Evolutionary conservation across 2,329 filamentous ascomycete genomes (phyloP).

Genomic region (Malbranchea zuffiana): DNA sequence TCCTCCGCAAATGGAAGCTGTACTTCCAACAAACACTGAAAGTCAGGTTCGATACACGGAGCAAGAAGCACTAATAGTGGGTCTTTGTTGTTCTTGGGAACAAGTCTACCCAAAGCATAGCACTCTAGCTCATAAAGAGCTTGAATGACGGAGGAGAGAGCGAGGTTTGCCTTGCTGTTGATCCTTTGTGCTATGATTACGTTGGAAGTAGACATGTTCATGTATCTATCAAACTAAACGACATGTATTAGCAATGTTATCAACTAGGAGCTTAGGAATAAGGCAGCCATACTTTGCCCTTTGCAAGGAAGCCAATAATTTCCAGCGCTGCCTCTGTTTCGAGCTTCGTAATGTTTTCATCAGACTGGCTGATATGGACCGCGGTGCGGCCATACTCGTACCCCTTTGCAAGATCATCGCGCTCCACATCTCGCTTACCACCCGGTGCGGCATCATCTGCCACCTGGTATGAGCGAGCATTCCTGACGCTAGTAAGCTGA

Average conservation of each 20-base stretch:
- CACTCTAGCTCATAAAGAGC: conserved; percentile 75
- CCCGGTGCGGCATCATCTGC: conserved; percentile 62
- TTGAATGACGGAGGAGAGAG: conserved; percentile 79
- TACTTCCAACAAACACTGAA: conserved; percentile 80
- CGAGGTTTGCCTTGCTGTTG: conserved; percentile 73
- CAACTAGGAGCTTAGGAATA: conserved; percentile 4
- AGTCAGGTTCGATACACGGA: conserved; percentile 64
- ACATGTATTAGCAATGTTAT: neutral
- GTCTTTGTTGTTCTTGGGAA: conserved; percentile 70
- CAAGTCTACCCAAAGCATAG: conserved; percentile 76
- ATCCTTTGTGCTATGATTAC: conserved; percentile 65
- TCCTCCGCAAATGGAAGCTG: conserved; percentile 92
- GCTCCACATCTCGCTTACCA: conserved; percentile 69
- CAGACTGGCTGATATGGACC: conserved; percentile 76
- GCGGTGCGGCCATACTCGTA: conserved; percentile 89
- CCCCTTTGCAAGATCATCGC: conserved; percentile 78
- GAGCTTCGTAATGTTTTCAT: conserved; percentile 79
- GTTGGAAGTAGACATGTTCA: conserved; percentile 71
- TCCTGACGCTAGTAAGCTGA: conserved; percentile 59
- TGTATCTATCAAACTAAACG: conserved; percentile 63
- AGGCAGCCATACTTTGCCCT: conserved; percentile 47
- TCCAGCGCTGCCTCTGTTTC: conserved; percentile 65
- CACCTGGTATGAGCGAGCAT: conserved; percentile 68
- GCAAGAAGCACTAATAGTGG: conserved; percentile 68
- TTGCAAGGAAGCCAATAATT: conserved; percentile 75